phyloP scores from a whole-genome alignment of 345 rosid genomes.

The Citrus mangshanensis region DNA sequence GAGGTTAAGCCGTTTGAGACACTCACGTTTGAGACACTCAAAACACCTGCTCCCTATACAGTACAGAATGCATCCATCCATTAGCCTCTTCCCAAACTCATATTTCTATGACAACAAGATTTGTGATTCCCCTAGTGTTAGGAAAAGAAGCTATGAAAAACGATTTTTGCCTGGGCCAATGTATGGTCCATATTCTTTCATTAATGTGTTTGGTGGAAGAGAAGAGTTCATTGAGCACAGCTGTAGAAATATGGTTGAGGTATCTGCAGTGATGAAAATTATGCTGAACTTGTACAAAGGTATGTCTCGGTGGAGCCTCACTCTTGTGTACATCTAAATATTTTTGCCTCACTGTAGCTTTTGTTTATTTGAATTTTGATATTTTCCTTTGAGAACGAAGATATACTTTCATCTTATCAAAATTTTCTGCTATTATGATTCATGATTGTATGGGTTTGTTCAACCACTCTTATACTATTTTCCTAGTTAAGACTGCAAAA shows the following conservation, averaged over 20 bases:
- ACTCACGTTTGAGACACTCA: constrained; percentile 28
- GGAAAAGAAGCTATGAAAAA: neutral
- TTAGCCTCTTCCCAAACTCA: constrained; percentile 55
- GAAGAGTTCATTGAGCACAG: neutral
- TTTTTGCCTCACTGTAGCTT: neutral
- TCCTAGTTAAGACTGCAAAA: too few species aligned
- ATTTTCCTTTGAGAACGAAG: neutral
- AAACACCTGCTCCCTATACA: constrained; percentile 56
- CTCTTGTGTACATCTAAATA: neutral
- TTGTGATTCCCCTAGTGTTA: neutral
- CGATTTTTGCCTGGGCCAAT: neutral
- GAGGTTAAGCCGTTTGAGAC: constrained; percentile 43
- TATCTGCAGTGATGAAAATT: constrained; percentile 29
- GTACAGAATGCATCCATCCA: constrained; percentile 79
- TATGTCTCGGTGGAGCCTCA: neutral
- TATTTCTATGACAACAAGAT: constrained; percentile 36
- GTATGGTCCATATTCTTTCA: constrained; percentile 44
- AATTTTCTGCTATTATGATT: too few species aligned
- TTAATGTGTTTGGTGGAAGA: neutral
- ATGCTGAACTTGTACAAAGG: constrained; percentile 21
- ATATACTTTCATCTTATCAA: neutral
- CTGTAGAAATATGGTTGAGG: constrained; percentile 41
- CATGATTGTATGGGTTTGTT: too few species aligned
- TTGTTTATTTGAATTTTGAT: neutral
- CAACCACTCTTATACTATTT: too few species aligned